phyloP scores from a whole-genome alignment of 2,329 filamentous ascomycete genomes.

The Arthrobotrys iridis region DNA sequence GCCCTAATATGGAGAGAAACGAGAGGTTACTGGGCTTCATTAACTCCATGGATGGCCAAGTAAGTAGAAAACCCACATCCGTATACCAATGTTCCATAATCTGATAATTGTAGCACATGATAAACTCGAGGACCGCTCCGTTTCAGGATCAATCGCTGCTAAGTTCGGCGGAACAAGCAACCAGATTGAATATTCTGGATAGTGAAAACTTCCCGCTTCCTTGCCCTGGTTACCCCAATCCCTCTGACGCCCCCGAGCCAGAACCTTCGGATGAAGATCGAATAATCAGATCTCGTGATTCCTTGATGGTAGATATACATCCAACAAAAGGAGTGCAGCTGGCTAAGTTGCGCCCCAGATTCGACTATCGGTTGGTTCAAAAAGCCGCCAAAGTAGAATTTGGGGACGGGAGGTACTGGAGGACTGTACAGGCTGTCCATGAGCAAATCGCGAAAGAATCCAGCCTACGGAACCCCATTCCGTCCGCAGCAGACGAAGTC shows the following conservation, averaged over 20 bases:
- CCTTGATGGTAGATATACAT: conserved; percentile 38
- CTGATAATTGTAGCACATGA: conserved; percentile 70
- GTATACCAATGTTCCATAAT: background rate
- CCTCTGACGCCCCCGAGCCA: conserved; percentile 67
- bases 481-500: conserved; percentile 75
- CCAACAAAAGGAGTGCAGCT: conserved; percentile 10
- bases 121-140: conserved; percentile 78
- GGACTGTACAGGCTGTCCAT: conserved; percentile 67
- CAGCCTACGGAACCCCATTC: conserved; percentile 63
- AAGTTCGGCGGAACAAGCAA: conserved; percentile 72
- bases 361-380: conserved; percentile 38
- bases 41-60: conserved; percentile 59
- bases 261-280: conserved; percentile 21
- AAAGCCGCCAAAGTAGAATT: conserved; percentile 55
- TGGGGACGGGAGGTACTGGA: conserved; percentile 63
- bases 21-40: conserved; percentile 76
- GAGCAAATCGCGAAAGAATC: conserved; percentile 58
- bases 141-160: conserved; percentile 79
- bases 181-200: conserved; percentile 77
- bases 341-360: conserved; percentile 52
- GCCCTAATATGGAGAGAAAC: conserved; percentile 72
- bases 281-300: conserved; percentile 24
- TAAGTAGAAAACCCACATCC: conserved; percentile 66
- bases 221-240: conserved; percentile 61
- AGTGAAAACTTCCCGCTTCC: conserved; percentile 77